phyloP scores from a whole-genome alignment of 768 basidiomycete species.

The Psilocybe sp. region DNA sequence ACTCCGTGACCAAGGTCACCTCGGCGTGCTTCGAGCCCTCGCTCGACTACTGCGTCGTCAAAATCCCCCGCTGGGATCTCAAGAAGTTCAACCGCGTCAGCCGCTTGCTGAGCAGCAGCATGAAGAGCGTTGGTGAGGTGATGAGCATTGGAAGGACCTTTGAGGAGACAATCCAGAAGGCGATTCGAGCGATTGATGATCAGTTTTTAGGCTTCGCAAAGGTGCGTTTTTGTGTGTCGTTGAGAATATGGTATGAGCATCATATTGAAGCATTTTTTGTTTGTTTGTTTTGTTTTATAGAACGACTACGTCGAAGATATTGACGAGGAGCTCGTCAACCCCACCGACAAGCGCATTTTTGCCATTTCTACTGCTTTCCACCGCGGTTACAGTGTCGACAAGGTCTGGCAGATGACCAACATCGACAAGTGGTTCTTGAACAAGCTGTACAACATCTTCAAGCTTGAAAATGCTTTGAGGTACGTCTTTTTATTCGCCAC shows the following conservation, averaged over 20 bases:
- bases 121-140: conserved; percentile 99
- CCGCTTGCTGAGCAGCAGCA: conserved; percentile 85
- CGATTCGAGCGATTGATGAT: conserved; percentile 94
- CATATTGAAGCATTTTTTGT: neutral
- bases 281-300: conserved; percentile 39
- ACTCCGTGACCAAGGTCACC: conserved; percentile 95
- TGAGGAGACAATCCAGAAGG: conserved; percentile 98
- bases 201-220: conserved; percentile 91
- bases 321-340: conserved; percentile 90
- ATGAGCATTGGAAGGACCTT: conserved; percentile 99
- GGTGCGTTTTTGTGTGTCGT: conserved; percentile 37
- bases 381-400: conserved; percentile 90
- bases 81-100: conserved; percentile 97
- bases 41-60: conserved; percentile 96
- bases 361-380: conserved; percentile 94
- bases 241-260: neutral
- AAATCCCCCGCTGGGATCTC: conserved; percentile 98
- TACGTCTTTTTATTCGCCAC: conserved; percentile 35
- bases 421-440: conserved; percentile 99
- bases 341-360: conserved; percentile 96
- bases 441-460: conserved; percentile 78
- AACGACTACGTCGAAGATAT: conserved; percentile 88
- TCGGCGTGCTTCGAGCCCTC: conserved; percentile 98
- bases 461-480: conserved; percentile 77
- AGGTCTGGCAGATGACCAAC: conserved; percentile 96